Evolutionary conservation across 495 filamentous ascomycete species (phyloP), one percentile per base, ranked within the genome.

Genomic region (Filosporella fistucella): DNA sequence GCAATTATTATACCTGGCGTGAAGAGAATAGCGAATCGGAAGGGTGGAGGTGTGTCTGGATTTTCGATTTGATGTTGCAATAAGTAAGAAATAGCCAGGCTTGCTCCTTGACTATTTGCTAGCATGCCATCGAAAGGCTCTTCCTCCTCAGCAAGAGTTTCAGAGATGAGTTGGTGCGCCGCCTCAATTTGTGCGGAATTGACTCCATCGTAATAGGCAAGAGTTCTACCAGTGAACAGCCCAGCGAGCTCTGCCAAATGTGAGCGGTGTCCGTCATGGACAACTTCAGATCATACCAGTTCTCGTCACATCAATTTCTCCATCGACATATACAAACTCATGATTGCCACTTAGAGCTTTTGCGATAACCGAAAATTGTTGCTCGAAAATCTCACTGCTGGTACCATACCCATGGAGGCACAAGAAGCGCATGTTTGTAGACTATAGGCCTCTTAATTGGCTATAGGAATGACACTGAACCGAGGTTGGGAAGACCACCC

Each of bases 101-200:
- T 28, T 3, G 44, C 21, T 8, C 51, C 56, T 37, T 52, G 50
- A 14, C 33, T 42, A 26, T 39, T 39, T 12, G 45, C 55, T 25
- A 58, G 32, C 12, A 58, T 42, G 13, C 40, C 55, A 22, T 58
- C 55, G 25, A 58, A 58, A 9, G 51, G 45, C 20, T 60, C 41
- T 26, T 29, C 16, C 20, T 26, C 26, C 41, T 24, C 41, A 28
- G 24, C 25, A 11, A 47, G 32, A 12, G 32, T 5, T 3, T 43
- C 41, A 11, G 13, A 3, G 16, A 43, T 29, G 10, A 47, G 20
- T 28, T 28, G 32, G 28, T 47, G 44, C 11, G 44, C 44, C n/a
- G 25, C 13, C 18, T 21, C 17, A 20, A 47, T 14, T 20, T 47
- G 44, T 5, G 25, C 32, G 2, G 44, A 18, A 5, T 47, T 37